phyloP scores from a whole-genome alignment of 768 basidiomycete genomes.

The Auricularia heimuer region DNA sequence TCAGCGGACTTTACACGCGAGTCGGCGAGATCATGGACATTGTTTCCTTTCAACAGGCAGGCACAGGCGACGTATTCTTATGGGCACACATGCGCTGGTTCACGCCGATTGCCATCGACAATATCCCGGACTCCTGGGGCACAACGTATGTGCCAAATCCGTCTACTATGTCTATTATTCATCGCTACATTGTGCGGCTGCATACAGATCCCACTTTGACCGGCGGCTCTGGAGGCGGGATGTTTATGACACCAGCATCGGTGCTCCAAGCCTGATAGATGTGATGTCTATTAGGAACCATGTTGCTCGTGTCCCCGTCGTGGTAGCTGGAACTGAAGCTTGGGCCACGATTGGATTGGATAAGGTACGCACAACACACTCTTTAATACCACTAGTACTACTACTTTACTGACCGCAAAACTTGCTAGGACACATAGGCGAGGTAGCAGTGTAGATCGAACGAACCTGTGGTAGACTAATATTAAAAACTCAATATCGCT shows the following conservation, averaged over 20 bases:
- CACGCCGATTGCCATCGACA: background rate
- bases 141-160: background rate
- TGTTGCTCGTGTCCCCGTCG: background rate
- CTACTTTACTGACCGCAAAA: background rate
- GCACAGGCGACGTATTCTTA: background rate
- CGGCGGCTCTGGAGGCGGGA: background rate
- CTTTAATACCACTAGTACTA: background rate
- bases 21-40: background rate
- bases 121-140: background rate
- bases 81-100: background rate
- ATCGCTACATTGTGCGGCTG: too few species aligned
- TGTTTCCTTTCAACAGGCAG: background rate
- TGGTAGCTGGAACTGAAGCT: background rate
- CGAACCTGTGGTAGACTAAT: too few species aligned
- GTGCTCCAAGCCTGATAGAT: background rate
- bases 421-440: background rate
- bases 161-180: background rate
- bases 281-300: background rate
- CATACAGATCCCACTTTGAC: background rate
- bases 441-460: too few species aligned
- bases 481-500: too few species aligned
- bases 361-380: background rate
- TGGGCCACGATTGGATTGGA: background rate
- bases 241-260: background rate
- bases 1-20: background rate